These are phyloP conservation scores for Streptanthus diversifolius DNA, from an alignment of 345 rosid genomes.

Conservation along the genomic window DNA sequence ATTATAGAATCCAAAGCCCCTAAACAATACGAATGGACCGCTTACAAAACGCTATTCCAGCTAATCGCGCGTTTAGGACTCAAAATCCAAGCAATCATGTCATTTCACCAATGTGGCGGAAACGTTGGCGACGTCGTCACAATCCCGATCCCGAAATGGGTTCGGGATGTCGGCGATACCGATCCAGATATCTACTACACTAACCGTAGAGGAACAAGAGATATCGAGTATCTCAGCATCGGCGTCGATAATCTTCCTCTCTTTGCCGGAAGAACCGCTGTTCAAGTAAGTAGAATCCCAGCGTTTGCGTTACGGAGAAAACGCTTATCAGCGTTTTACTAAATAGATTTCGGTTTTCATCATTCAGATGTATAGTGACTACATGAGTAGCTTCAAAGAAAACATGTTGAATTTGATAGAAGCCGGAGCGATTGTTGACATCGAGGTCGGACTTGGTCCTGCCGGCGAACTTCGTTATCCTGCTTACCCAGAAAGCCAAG, in stretches of 20 bases:
- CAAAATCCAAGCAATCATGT: conserved; percentile 78
- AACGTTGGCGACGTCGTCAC: conserved; percentile 71
- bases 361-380: conserved; percentile 64
- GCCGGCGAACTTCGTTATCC: conserved; percentile 94
- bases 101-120: conserved; percentile 88
- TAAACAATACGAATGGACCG: conserved; percentile 63
- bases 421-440: conserved; percentile 56
- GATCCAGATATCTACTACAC: conserved; percentile 72
- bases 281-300: conserved; percentile 43
- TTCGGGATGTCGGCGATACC: conserved; percentile 47
- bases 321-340: neutral
- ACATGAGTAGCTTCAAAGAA: conserved; percentile 75
- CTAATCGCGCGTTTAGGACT: conserved; percentile 46
- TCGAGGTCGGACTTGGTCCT: conserved; percentile 86
- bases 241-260: conserved; percentile 64
- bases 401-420: conserved; percentile 60
- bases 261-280: conserved; percentile 59
- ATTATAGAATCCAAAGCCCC: conserved; percentile 64
- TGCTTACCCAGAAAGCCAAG: conserved; percentile 67
- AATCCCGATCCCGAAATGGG: conserved; percentile 78
- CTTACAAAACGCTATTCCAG: conserved; percentile 62
- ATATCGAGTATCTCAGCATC: conserved; percentile 58
- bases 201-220: conserved; percentile 49
- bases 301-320: neutral
- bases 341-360: neutral